Conservation (phyloP, 805 yeast species). For the Saturnispora saitoi region DNA sequence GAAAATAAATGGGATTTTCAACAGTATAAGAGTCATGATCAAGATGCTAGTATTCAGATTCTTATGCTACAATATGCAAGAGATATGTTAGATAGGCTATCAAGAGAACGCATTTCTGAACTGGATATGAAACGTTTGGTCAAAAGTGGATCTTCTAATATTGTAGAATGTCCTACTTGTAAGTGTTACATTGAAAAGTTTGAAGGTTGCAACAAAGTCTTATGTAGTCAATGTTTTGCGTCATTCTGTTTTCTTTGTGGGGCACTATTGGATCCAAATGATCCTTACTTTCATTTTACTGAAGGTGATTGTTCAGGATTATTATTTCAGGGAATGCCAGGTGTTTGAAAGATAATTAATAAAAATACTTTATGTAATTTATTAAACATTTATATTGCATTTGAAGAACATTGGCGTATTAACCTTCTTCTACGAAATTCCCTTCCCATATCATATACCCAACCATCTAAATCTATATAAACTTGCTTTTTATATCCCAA, state of each 20-base stretch:
- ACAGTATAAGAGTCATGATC: background rate
- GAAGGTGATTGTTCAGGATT: slow-evolving; percentile 38
- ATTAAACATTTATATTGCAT: background rate
- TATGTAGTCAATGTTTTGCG: slow-evolving; percentile 40
- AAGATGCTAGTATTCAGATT: slow-evolving; percentile 21
- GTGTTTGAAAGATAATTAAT: background rate
- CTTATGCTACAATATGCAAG: slow-evolving; percentile 36
- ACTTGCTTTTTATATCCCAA: slow-evolving; percentile 31
- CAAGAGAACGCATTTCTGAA: slow-evolving; percentile 40
- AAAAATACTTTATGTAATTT: background rate
- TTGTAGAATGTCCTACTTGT: slow-evolving; percentile 48
- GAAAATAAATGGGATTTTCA: slow-evolving; percentile 1
- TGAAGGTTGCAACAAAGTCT: slow-evolving; percentile 62
- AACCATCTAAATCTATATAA: slow-evolving; percentile 24
- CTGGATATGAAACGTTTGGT: slow-evolving; percentile 37
- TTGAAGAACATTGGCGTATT: slow-evolving; percentile 11
- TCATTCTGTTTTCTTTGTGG: slow-evolving; percentile 53
- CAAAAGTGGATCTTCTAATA: slow-evolving; percentile 32
- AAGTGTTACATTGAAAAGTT: slow-evolving; percentile 39
- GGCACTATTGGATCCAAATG: slow-evolving; percentile 26
- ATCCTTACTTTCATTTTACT: slow-evolving; percentile 46
- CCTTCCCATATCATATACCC: slow-evolving; percentile 47
- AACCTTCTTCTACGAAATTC: slow-evolving; percentile 53
- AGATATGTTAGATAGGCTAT: slow-evolving; percentile 33
- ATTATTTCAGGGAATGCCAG: slow-evolving; percentile 42